Base-by-base conservation (phyloP, 495 filamentous ascomycete species). In the Daldinia childiae region DNA sequence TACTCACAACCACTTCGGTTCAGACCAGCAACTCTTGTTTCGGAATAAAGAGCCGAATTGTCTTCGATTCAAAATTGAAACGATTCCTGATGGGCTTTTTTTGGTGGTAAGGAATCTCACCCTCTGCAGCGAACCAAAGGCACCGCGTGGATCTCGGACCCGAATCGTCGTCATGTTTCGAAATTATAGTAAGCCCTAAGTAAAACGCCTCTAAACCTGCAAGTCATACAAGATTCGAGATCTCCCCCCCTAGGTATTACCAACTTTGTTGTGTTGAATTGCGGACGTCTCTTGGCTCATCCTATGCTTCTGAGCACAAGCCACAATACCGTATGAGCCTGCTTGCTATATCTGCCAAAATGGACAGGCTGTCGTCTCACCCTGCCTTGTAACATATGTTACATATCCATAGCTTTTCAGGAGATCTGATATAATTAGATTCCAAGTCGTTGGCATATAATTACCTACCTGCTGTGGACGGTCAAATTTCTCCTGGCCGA, bases 131-230 rank as follows among this genome's bases (percentile, higher is more conserved):
- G 41, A 48, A 51, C 38, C 36, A 41, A 56, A 41, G 36, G n/a
- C 14, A 4, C 38, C 36, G 38, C 52, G 11, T 12, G 14, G 29
- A 29, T 34, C 50, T 68, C 58, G 66, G 58, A 30, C 66, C 66
- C 66, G 66, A 62, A 57, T 9, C 41, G 58, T 68, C 52, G 58
- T 29, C 51, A 51, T 57, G 50, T 51, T 62, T 68, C 66, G 66
- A 68, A 21, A 32, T 58, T 3, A 67, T 57, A 67, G 64, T 67
- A 67, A 67, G 64, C 64, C 62, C 39, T 65, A 58, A 65, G 30
- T n/a, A 30, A 24, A 15, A 19, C 27, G 4, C 14, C 4, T 9
- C 15, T 19, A 27, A 51, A 54, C 34, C 45, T 30, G 30, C 58
- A 30, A 60, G 48, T 62, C 19, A 32, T 67, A 55, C 64, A 67